phyloP scores from a whole-genome alignment of 2,329 filamentous ascomycete species.

The Colletotrichum sp. region DNA sequence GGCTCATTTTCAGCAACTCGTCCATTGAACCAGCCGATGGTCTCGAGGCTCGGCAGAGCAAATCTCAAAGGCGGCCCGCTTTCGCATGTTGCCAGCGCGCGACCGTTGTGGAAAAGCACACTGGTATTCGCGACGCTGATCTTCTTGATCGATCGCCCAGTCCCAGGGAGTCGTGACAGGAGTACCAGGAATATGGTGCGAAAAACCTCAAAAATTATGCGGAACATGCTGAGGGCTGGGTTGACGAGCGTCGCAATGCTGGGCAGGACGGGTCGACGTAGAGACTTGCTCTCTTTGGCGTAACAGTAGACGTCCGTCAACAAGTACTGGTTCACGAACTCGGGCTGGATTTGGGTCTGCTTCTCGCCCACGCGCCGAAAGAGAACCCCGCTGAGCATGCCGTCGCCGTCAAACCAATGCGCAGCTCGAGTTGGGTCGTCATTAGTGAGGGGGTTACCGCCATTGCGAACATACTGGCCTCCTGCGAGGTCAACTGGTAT shows the following conservation, averaged over 20 bases:
- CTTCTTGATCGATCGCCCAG: slow-evolving; percentile 63
- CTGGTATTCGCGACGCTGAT: slow-evolving; percentile 76
- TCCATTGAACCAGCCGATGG: slow-evolving; percentile 74
- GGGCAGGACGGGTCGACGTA: slow-evolving; percentile 65
- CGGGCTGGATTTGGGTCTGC: slow-evolving; percentile 53
- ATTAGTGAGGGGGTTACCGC: slow-evolving; percentile 70
- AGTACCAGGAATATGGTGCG: slow-evolving; percentile 63
- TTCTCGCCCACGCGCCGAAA: slow-evolving; percentile 50
- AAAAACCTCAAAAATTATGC: slow-evolving; percentile 56
- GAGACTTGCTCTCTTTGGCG: slow-evolving; percentile 47
- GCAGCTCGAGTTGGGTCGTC: slow-evolving; percentile 65
- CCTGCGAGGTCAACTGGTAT: slow-evolving; percentile 71
- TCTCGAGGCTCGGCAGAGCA: slow-evolving; percentile 67
- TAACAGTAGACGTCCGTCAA: slow-evolving; percentile 70
- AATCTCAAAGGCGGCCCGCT: slow-evolving; percentile 74
- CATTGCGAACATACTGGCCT: slow-evolving; percentile 76
- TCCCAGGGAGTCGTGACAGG: slow-evolving; percentile 60
- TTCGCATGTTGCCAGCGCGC: slow-evolving; percentile 73
- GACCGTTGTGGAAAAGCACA: slow-evolving; percentile 70
- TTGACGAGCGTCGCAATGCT: slow-evolving; percentile 72
- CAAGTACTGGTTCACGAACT: slow-evolving; percentile 74
- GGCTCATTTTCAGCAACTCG: slow-evolving; percentile 56
- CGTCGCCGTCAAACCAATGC: slow-evolving; percentile 79
- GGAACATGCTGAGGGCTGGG: slow-evolving; percentile 56
- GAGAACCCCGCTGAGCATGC: slow-evolving; percentile 73